Evolutionary conservation across 2,329 filamentous ascomycete species (phyloP), one percentile per base, ranked within the genome.

Genomic region (Epichloe coenophiala): DNA sequence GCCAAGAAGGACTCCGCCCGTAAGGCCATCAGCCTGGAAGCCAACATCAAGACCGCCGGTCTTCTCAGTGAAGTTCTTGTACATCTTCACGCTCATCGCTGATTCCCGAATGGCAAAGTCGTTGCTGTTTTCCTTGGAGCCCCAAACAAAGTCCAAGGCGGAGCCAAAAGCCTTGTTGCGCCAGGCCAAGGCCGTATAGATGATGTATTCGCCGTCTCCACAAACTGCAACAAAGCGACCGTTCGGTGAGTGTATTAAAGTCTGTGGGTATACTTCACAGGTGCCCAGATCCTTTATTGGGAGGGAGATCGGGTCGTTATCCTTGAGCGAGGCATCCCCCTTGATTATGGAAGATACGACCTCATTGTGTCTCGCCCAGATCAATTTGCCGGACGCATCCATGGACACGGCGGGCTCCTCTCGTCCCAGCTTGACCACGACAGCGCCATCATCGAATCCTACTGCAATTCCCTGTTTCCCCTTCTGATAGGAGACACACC

Each of bases 361-460:
- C 64, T 98, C 93, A 62, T 89, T 96, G 66, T 97, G 91, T 59
- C 85, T 83, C 33, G 93, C 90, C 86, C 88, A 97, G 56, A 98
- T 89, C 54, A 98, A 76, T 74, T 98, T 98, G 65, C 93, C 93
- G 40, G 88, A 94, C 33, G 81, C 75, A 62, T 98, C 93, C 93
- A 98, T 98, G 12, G 89, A 96, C 17, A 97, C 91, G 33, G 93
- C 93, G 2, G 93, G 93, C 70, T 97, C 91, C 68, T 98, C 93
- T 55, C 93, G 81, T 58, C 93, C 93, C 75, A 98, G 90, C 70
- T 96, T 97, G 52, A 98, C 87, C 43, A 98, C 93, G 3, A 98
- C 91, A 4, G 91, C 91, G 66, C 93, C 93, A 69, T 98, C 93
- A 57, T 98, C 93, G 65, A 95, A 98, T 67, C 93, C 93, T 60